These are phyloP conservation scores for Pyrus betulifolia DNA, from an alignment of 306 rosid species.

Conservation along the genomic window DNA sequence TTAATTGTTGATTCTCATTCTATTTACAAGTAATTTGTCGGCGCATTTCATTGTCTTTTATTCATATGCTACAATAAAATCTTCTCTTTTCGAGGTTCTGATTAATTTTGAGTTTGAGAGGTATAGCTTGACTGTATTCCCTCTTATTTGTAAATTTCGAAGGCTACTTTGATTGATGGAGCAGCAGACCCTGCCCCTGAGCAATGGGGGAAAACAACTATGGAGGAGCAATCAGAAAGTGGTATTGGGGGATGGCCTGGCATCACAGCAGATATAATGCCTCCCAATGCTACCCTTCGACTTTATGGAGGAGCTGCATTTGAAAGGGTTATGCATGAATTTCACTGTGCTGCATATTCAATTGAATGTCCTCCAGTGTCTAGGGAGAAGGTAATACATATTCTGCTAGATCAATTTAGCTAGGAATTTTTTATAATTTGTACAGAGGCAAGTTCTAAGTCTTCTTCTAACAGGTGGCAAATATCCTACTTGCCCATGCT, in stretches of 20 bases:
- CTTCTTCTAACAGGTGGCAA: conserved; percentile 65
- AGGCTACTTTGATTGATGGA: conserved; percentile 91
- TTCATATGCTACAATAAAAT: background rate
- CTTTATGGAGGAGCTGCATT: conserved; percentile 98
- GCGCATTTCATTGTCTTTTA: background rate
- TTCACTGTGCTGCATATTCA: conserved; percentile 91
- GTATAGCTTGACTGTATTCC: background rate
- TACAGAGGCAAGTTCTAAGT: conserved; percentile 9
- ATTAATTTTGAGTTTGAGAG: background rate
- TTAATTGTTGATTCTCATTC: background rate
- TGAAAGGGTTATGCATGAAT: conserved; percentile 94
- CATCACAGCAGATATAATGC: conserved; percentile 50
- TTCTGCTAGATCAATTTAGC: background rate
- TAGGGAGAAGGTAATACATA: conserved; percentile 69
- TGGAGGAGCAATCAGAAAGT: conserved; percentile 76
- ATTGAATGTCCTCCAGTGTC: conserved; percentile 89
- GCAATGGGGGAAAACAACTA: conserved; percentile 91
- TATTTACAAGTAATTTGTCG: background rate
- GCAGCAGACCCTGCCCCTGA: conserved; percentile 98
- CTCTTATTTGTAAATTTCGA: conserved; percentile 11
- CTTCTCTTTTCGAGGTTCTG: background rate
- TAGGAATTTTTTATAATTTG: background rate
- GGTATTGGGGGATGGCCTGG: conserved; percentile 94
- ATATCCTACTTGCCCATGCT: conserved; percentile 93
- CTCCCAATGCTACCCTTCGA: conserved; percentile 85